Evolutionary conservation across 106 monocot genomes (phyloP).

Genomic region (Agapanthus africanus): DNA sequence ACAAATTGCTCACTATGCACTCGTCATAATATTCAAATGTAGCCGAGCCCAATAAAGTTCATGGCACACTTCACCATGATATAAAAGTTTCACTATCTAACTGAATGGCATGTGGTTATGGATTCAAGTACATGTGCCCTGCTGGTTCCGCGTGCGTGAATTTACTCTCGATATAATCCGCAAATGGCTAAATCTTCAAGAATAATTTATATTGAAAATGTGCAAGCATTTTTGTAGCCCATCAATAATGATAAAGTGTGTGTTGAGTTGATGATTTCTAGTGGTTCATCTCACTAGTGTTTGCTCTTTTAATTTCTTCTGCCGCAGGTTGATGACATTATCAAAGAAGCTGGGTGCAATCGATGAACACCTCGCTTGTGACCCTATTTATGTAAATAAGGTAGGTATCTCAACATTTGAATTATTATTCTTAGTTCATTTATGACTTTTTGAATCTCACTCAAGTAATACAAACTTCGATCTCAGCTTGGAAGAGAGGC

Average conservation of each 20-base stretch:
- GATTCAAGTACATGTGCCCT: too few relatives aligned
- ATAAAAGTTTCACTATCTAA: too few relatives aligned
- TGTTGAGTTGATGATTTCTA: too few relatives aligned
- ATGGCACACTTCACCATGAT: too few relatives aligned
- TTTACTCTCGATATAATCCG: too few relatives aligned
- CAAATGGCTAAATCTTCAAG: neutral
- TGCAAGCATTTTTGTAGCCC: neutral
- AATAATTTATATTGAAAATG: neutral
- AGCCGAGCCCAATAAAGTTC: too few relatives aligned
- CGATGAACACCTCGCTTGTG: slow-evolving; percentile 78
- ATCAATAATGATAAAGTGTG: neutral
- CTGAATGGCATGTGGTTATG: too few relatives aligned
- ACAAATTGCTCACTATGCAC: too few relatives aligned
- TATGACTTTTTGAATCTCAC: slow-evolving; percentile 6
- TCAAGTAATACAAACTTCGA: neutral
- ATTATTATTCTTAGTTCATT: neutral
- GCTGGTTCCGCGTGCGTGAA: too few relatives aligned
- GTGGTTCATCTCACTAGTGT: too few relatives aligned
- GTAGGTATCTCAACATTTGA: slow-evolving; percentile 12
- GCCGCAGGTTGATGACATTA: slow-evolving; percentile 61
- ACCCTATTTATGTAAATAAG: slow-evolving; percentile 78
- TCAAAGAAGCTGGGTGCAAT: slow-evolving; percentile 75
- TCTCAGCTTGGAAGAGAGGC: slow-evolving; percentile 62
- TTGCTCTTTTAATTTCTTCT: too few relatives aligned
- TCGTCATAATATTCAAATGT: too few relatives aligned